Evolutionary conservation across 495 filamentous ascomycete species (phyloP), one percentile per base, ranked within the genome.

Genomic region (Apiosordaria backusii): DNA sequence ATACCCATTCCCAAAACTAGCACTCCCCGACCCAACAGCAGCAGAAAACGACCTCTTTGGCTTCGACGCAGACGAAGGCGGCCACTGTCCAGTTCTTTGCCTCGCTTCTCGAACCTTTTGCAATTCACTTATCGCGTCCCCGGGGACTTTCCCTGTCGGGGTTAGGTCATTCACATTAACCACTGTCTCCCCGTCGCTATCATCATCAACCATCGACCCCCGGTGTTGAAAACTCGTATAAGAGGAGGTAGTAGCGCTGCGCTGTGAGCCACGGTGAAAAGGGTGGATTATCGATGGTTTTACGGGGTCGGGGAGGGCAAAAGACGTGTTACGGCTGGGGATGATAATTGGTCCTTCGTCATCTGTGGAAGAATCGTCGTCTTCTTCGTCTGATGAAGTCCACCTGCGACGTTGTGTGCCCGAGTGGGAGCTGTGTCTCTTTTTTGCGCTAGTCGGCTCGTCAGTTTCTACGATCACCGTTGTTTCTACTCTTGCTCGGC

Each of bases 101-200:
- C 89, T 83, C 53, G 81, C 85, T 72, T 90, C 87, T 19, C 90
- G 79, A 19, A 96, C 83, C 75, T 90, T 91, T 27, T 88, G 88
- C 29, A 96, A 78, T 64, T 91, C 91, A 71, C 85, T 81, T 15
- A 83, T 77, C 2, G 86, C 86, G 50, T 77, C 69, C 55, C 79
- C 79, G 23, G 75, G 71, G 10, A 68, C 40, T 53, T 69, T 76
- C 65, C 58, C 64, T 29, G 68, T 71, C 2, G 74, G 73, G 0
- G 73, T 74, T 18, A 64, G 16, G 5, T 81, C 74, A 59, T 84
- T n/a, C 7, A 81, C 73, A 58, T 84, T 80, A 50, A 85, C 77
- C 10, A 88, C 76, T 23, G 85, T 87, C 67, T 86, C 85, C 2
- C 83, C 83, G 29, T 88, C 85, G 70, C 85, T 87, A 35, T 82